phyloP scores from a whole-genome alignment of 129 eudicot genomes.

The Tagetes patula region DNA sequence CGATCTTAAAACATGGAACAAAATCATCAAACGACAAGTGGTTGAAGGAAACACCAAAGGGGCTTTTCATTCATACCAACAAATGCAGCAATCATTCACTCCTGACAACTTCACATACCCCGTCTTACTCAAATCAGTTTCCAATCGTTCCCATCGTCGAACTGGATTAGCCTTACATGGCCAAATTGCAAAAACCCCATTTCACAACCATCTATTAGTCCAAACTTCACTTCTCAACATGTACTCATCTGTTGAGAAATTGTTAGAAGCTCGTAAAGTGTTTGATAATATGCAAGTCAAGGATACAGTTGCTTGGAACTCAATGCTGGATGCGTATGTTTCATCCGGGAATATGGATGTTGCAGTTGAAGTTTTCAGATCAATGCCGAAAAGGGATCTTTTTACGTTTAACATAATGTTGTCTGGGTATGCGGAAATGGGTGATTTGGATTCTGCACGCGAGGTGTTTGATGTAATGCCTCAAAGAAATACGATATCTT shows the following conservation, averaged over 20 bases:
- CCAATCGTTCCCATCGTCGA: constrained; percentile 16
- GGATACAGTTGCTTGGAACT: constrained; percentile 52
- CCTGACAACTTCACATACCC: constrained; percentile 62
- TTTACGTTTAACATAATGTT: constrained; percentile 40
- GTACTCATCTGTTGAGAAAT: constrained; percentile 34
- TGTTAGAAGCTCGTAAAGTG: constrained; percentile 33
- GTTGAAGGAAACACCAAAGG: constrained; percentile 29
- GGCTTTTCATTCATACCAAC: constrained; percentile 38
- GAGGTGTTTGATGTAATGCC: constrained; percentile 38
- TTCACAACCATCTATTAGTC: constrained; percentile 35
- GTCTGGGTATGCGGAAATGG: constrained; percentile 42
- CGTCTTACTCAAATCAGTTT: constrained; percentile 44
- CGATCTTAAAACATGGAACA: constrained; percentile 47
- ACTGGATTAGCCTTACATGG: constrained; percentile 52
- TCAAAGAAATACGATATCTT: constrained; percentile 26
- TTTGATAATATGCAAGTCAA: constrained; percentile 36
- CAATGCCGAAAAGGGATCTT: constrained; percentile 40
- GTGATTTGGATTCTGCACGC: constrained; percentile 30
- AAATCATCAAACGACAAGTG: constrained; percentile 45
- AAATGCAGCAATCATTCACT: constrained; percentile 33
- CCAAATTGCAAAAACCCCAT: constrained; percentile 38
- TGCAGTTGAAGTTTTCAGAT: constrained; percentile 32
- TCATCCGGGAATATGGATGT: constrained; percentile 32
- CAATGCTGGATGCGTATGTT: constrained; percentile 46
- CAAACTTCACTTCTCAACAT: constrained; percentile 47